Percentiles rank a stretch among this genome's conserved stretches.
Evolutionary conservation across 371 early-diverging fungal species (phyloP).

Genomic region (Mortierella sp.): DNA sequence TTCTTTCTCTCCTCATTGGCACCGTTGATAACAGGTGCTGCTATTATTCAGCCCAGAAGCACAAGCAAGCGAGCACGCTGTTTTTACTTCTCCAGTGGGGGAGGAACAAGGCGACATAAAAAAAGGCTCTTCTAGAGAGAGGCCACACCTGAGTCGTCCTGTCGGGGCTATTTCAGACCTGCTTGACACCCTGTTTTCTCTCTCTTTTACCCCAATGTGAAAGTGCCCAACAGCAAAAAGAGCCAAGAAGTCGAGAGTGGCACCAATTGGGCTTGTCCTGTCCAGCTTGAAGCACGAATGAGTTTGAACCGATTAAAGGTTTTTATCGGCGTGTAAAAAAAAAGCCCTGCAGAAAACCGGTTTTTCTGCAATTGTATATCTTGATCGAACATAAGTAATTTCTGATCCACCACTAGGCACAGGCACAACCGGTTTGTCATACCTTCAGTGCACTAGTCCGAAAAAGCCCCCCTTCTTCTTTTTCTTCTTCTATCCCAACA

Average conservation of each 20-base stretch:
- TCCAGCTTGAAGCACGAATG: neutral
- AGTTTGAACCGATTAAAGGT: neutral
- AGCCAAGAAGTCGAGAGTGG: neutral
- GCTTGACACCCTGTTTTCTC: neutral
- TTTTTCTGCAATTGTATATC: neutral
- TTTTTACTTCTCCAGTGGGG: neutral
- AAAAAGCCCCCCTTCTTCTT: no score
- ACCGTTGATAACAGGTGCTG: no score
- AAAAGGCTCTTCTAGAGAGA: no score
- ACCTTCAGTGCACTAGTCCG: neutral
- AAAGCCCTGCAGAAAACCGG: neutral
- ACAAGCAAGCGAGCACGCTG: no score
- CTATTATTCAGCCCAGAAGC: no score
- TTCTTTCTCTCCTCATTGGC: neutral
- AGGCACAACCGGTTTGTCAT: slow-evolving; percentile 1
- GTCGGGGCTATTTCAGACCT: neutral
- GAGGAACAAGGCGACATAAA: neutral
- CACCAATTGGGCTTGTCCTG: neutral
- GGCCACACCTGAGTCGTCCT: neutral
- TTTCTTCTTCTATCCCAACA: no score
- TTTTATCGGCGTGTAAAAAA: neutral
- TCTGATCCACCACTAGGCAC: no score
- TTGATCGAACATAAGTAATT: neutral
- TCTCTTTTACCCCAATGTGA: neutral
- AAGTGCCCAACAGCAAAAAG: neutral